A percentile compares a stretch with the other conserved stretches of the same genome.
Evolutionary conservation across 352 stramenopile genomes (phyloP).

Genomic region (Globisporangium megalacanthum): DNA sequence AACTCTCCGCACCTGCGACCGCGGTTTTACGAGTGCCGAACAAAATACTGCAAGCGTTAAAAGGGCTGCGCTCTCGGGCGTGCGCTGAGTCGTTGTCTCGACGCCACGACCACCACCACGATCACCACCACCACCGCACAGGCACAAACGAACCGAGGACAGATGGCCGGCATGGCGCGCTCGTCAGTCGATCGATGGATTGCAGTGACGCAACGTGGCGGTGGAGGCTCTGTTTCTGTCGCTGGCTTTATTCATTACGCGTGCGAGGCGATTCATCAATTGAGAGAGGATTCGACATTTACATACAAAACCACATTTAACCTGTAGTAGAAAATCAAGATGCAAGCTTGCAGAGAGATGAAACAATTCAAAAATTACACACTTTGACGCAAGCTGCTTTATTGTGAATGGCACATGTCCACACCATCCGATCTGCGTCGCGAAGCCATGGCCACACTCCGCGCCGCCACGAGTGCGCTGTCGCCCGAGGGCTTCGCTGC

Average conservation of each 20-base stretch:
- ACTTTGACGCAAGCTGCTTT: no score
- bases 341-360: no score
- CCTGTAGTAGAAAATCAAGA: no score
- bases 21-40: no score
- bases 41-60: neutral
- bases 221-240: neutral
- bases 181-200: no score
- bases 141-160: slow-evolving; percentile 12
- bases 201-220: neutral
- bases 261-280: no score
- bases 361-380: no score
- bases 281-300: no score
- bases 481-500: slow-evolving; percentile 23
- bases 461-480: slow-evolving; percentile 16
- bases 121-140: neutral
- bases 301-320: no score
- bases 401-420: no score
- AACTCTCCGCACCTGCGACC: slow-evolving; percentile 56
- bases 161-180: slow-evolving; percentile 65
- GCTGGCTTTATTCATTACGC: neutral
- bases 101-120: neutral
- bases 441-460: slow-evolving; percentile 5
- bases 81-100: neutral
- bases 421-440: neutral
- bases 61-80: neutral